These are phyloP conservation scores for Saccharum hybrid DNA, from an alignment of 202 grass and related monocot species.

Conservation along the genomic window DNA sequence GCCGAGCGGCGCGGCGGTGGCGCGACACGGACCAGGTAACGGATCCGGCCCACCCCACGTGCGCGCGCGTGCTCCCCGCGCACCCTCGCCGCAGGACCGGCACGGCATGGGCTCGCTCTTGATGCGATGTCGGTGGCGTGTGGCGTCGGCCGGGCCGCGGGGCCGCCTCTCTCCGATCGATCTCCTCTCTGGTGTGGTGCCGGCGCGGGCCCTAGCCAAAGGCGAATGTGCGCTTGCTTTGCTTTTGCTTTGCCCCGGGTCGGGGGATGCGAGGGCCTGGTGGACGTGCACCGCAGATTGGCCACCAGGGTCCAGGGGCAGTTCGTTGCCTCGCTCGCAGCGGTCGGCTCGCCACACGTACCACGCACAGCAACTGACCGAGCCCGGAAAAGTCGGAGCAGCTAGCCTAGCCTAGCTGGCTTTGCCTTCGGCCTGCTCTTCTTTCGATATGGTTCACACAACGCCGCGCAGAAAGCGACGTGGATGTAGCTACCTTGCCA, in stretches of 20 bases:
- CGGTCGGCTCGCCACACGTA: neutral
- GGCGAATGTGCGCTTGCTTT: neutral
- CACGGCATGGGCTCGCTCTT: neutral
- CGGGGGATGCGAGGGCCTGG: too few species aligned
- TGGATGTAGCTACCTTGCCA: neutral
- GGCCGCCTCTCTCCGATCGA: neutral
- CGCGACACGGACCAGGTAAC: constrained; percentile 19
- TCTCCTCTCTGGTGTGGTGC: neutral
- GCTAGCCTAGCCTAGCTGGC: neutral
- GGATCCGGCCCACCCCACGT: constrained; percentile 24
- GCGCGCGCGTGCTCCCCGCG: neutral
- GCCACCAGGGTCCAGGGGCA: too few species aligned
- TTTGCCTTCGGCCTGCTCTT: neutral
- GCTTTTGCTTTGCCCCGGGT: neutral
- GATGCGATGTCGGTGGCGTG: neutral
- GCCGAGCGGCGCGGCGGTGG: neutral
- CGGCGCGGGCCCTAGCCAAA: too few species aligned
- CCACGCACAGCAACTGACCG: neutral
- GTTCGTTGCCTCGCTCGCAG: neutral
- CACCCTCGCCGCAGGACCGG: neutral
- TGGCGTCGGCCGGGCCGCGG: neutral
- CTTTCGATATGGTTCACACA: constrained; percentile 38
- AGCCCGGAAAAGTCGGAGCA: neutral
- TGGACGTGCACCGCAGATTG: neutral
- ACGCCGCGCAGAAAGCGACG: constrained; percentile 2